Evolutionary conservation across 306 rosid genomes (phyloP), one percentile per base, ranked within the genome.

Genomic region (Ammopiptanthus mongolicus): DNA sequence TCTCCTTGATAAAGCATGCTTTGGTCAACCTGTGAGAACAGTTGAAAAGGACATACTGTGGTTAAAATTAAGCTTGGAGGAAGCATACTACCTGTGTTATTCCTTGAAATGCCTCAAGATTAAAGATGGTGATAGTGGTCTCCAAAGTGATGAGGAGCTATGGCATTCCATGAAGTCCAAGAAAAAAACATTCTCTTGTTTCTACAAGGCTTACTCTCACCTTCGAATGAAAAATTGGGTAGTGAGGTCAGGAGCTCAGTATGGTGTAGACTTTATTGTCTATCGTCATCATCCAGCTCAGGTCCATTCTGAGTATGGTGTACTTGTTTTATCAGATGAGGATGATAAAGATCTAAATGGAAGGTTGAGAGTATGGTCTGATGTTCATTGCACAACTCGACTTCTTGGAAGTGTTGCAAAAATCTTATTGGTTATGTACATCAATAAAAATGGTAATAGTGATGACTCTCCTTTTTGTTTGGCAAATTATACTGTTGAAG

Each of bases 211-310:
- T n/a, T 84, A 86, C 69, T 78, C 77, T 71, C 86, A 86, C 67
- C 86, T 88, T 66, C 81, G 89, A 21, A 48, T 36, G 62, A 88
- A 86, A 68, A 88, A 88, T 78, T 84, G 89, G 93, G 88, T 86
- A 1, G 90, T 88, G 47, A 82, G 74, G 66, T 78, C 36, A 33
- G 6, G 5, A 33, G 36, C 5, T 2, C 6, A 3, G 36, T 33
- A 33, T 33, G 36, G 6, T 33, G 36, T 33, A 33, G 36, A 86
- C 70, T 88, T 84, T 47, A 88, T 82, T 23, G 89, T 86, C 14
- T 86, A 86, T 65, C 84, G 88, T 22, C 87, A 86, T 62, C 90
- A 82, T 63, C 93, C 89, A 1, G 77, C 83, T 63, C 84, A 82
- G 61, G 86, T 86, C 39, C 93, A 86, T 68, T 84, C 93, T 14